Evolutionary conservation across 2,329 filamentous ascomycete genomes (phyloP), one percentile per base, ranked within the genome.

Genomic region (Penicillium sp.): DNA sequence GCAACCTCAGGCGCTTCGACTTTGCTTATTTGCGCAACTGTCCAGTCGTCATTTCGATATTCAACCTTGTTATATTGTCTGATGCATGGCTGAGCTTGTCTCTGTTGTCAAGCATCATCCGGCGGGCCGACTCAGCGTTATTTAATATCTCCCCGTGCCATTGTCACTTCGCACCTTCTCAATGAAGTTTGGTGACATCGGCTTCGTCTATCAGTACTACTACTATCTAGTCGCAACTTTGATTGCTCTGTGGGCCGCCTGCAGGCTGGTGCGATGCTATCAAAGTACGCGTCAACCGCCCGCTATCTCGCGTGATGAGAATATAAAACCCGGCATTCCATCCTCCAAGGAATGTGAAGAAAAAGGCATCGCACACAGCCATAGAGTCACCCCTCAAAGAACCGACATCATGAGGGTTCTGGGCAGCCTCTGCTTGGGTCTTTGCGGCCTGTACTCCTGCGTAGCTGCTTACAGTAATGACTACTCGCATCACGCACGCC

Each of bases 391-490:
- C 20, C n/a, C 35, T 24, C 2, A 11, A 11, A 50, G 47, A 21
- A 23, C 20, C 26, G 42, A 35, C 24, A 48, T 18, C 40, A 59
- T 59, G 56, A 55, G 43, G 40, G 21, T 40, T 6, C 35, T 53
- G 12, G 24, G 52, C 42, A n/a, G 40, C 21, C 38, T 55, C 8
- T 46, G 23, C 26, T 21, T 47, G 28, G 49, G 47, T 23, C 56
- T 59, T 9, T 46, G 55, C 18, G 47, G 52, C 33, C 55, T 59
- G 11, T 59, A 59, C 47, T 48, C 52, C 42, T 46, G 51, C 18
- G 56, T 51, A 23, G 21, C 33, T 23, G 56, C 56, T 28, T 47
- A 48, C 21, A 28, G 35, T 12, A 23, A 48, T 12, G 28, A 30
- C 26, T 21, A 45, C 18, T 7, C 28, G 14, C n/a, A 40, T 30